Percentiles rank a stretch among this genome's conserved stretches.
Conservation (phyloP, 108 stramenopile genomes). For the Mayamaea pseudoterrestris region DNA sequence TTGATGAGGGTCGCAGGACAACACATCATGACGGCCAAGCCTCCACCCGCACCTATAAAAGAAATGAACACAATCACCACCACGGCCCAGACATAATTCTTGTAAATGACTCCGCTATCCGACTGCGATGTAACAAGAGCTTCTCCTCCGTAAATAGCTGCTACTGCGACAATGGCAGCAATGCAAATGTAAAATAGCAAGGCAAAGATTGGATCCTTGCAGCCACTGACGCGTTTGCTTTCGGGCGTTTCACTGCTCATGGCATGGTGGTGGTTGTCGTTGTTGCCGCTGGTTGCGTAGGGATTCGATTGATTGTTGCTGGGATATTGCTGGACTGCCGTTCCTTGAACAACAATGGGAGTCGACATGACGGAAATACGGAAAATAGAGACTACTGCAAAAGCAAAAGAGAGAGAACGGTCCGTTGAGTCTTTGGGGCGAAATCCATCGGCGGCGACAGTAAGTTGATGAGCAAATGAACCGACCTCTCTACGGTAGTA, state of each 20-base stretch:
- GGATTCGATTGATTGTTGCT: neutral
- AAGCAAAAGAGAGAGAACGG: too few species aligned
- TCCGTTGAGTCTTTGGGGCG: too few species aligned
- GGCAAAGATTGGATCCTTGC: constrained; percentile 82
- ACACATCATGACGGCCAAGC: constrained; percentile 45
- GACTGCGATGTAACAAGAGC: constrained; percentile 19
- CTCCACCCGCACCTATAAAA: constrained; percentile 32
- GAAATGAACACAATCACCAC: constrained; percentile 28
- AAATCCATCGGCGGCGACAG: too few species aligned
- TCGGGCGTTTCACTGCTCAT: constrained; percentile 7
- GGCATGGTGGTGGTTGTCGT: constrained; percentile 4
- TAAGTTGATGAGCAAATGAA: too few species aligned
- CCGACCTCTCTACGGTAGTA: too few species aligned
- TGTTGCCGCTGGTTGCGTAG: constrained; percentile 3
- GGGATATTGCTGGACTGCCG: constrained; percentile 1
- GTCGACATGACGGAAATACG: too few species aligned
- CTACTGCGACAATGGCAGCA: constrained; percentile 43
- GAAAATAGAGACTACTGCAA: too few species aligned
- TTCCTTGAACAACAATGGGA: constrained; percentile 11
- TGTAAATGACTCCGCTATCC: constrained; percentile 14
- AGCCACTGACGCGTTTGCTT: constrained; percentile 33
- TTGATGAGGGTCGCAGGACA: constrained; percentile 67
- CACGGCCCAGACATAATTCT: constrained; percentile 40
- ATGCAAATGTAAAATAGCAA: constrained; percentile 51
- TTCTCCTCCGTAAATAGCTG: constrained; percentile 29